Base-by-base conservation (phyloP, 2,329 filamentous ascomycete species). In the Cladophialophora chaetospira region DNA sequence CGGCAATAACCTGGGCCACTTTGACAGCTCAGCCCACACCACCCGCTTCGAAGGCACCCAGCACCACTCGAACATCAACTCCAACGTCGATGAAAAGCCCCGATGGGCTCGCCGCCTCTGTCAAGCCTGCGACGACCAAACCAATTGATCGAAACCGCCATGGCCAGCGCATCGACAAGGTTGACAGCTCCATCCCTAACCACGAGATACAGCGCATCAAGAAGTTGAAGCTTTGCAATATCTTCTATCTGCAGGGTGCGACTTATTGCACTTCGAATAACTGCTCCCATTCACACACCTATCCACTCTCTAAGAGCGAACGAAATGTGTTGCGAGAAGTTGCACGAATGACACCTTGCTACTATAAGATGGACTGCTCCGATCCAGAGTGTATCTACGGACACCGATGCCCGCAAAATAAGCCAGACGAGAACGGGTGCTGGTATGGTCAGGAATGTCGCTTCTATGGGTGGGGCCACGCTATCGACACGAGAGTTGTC, bases 351-450 rank as follows among this genome's bases (percentile, higher is more conserved):
- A 83, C 82, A 3, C 82, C 83, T 21, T 87, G 84, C 66, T 76
- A 77, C 55, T 80, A 81, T 65, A 82, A 82, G 9, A 75, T 78
- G 47, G 75, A 75, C 11, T 87, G 84, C 64, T 75, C 82, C 48
- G 83, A 86, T 58, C 68, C 76, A 1, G 79, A 80, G 57, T 87
- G 84, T 70, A 85, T 86, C 49, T 86, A 85, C 65, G 84, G 84
- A 19, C 84, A 87, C 69, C 78, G 80, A 31, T 87, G 83, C 65
- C 82, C 82, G 15, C 81, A 82, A 59, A 76, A 74, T 29, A 72
- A 76, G 56, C 74, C 77, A 25, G 79, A 80, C 33, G 76, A 72
- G 47, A 79, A 79, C 66, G 77, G 75, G 15, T 86, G 84, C 66
- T 79, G 81, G 64, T 84, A 82, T 70, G 80, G 79, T 11, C 76